Evolutionary conservation across 2,329 filamentous ascomycete genomes (phyloP).

Genomic region (Pleurostoma richardsiae): DNA sequence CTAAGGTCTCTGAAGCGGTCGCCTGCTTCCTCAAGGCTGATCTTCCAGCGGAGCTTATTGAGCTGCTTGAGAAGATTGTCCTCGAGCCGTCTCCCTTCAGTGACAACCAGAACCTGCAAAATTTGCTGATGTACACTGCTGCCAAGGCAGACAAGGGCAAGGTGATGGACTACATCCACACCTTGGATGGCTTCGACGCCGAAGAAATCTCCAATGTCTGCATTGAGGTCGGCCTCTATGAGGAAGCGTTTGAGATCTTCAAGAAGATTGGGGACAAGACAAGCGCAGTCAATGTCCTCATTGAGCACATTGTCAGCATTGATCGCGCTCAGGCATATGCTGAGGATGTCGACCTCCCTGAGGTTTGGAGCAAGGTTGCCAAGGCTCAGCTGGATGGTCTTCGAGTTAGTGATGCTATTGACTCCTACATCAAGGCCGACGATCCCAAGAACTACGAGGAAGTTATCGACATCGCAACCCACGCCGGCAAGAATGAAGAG

Average conservation of each 20-base stretch:
- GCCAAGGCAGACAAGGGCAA: slow-evolving; percentile 94
- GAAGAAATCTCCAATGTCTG: slow-evolving; percentile 91
- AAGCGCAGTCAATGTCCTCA: slow-evolving; percentile 83
- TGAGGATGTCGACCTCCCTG: slow-evolving; percentile 86
- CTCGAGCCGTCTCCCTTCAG: slow-evolving; percentile 99
- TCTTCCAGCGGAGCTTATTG: slow-evolving; percentile 89
- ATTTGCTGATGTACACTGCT: slow-evolving; percentile 91
- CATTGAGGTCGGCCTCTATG: slow-evolving; percentile 89
- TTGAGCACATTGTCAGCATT: slow-evolving; percentile 96
- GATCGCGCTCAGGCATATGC: slow-evolving; percentile 95
- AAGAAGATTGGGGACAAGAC: slow-evolving; percentile 93
- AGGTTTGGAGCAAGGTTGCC: slow-evolving; percentile 97
- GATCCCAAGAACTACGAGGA: slow-evolving; percentile 92
- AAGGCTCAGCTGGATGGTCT: slow-evolving; percentile 97
- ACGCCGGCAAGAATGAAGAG: slow-evolving; percentile 96
- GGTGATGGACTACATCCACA: slow-evolving; percentile 94
- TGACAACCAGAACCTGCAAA: slow-evolving; percentile 94
- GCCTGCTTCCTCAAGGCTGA: slow-evolving; percentile 89
- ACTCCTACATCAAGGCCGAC: slow-evolving; percentile 93
- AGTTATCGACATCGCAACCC: slow-evolving; percentile 92
- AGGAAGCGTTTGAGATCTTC: slow-evolving; percentile 97
- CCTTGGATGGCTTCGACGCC: slow-evolving; percentile 81
- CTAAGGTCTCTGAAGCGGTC: slow-evolving; percentile 92
- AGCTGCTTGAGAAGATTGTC: slow-evolving; percentile 97
- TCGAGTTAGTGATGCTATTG: slow-evolving; percentile 85